These are phyloP conservation scores for Pseudocohnilembus persalinus DNA, from an alignment of 169 alveolate genomes.

Conservation along the genomic window DNA sequence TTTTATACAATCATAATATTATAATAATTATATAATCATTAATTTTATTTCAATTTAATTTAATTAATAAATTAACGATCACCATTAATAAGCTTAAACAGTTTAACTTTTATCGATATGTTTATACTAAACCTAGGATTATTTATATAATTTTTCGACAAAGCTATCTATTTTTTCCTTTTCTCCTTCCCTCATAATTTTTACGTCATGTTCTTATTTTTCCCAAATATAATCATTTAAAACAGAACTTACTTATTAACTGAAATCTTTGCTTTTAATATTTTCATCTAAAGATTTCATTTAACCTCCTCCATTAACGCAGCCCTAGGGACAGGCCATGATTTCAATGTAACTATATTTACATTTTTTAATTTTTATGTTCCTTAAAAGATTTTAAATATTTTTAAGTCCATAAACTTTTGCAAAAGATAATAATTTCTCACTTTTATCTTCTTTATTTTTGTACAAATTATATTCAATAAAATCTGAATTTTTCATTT, in stretches of 20 bases:
- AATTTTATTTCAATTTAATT: too few species aligned
- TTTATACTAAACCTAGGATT: background rate
- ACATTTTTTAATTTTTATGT: constrained; percentile 64
- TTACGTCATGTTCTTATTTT: too few species aligned
- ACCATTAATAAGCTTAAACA: background rate
- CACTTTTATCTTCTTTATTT: constrained; percentile 45
- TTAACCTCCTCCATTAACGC: constrained; percentile 94
- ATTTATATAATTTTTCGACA: too few species aligned
- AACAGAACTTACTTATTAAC: too few species aligned
- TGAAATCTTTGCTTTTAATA: constrained; percentile 11
- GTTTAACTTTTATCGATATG: background rate
- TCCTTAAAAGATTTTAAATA: constrained; percentile 71
- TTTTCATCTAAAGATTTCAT: constrained; percentile 31
- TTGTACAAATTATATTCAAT: constrained; percentile 42
- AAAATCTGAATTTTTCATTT: constrained; percentile 74
- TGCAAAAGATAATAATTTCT: constrained; percentile 53
- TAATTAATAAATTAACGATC: too few species aligned
- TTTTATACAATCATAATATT: too few species aligned
- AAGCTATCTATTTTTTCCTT: too few species aligned
- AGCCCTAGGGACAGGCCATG: constrained; percentile 96
- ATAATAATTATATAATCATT: too few species aligned
- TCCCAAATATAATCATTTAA: too few species aligned
- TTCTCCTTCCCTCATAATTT: too few species aligned
- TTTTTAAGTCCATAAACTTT: constrained; percentile 77
- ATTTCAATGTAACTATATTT: constrained; percentile 86